Evolutionary conservation across 2,329 filamentous ascomycete species (phyloP), one percentile per base, ranked within the genome.

Genomic region (Tolypocladium tropicale): DNA sequence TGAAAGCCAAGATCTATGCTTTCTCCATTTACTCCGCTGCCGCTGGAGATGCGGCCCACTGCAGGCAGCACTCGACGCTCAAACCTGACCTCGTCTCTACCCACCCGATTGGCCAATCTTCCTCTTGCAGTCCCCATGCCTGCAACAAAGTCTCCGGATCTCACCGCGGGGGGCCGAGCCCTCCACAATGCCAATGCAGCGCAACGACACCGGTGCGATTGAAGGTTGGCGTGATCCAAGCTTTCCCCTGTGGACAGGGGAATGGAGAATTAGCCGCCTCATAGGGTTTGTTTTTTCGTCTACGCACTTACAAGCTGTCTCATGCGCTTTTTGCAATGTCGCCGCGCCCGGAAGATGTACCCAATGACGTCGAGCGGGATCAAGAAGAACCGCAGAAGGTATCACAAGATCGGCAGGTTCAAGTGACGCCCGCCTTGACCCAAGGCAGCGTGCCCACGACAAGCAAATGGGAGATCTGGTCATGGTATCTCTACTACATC

Each of bases 401-500:
- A 14, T 14, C 39, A 14, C 21, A 11, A 43, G 39, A 21, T 1
- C 21, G 4, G 39, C 39, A 43, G 21, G n/a, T 12, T n/a, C n/a
- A n/a, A 21, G 21, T 23, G 39, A 25, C 39, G 11, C 39, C 39
- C 4, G 21, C 39, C 21, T 21, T 25, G 39, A 21, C 11, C 39
- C 21, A 46, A 11, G 54, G 33, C 53, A 43, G 53, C 7, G 28
- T 16, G 3, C 57, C 58, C 23, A 34, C 55, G 21, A 59, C 58
- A 23, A 51, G 77, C 41, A 53, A 12, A 11, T 55, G 57, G 34
- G 65, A 67, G 30, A 63, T 66, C 7, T 57, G 60, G 52, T 59
- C 64, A 3, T 67, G 63, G 63, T 69, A 70, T 55, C 57, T 61
- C 36, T 86, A 86, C 68, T 87, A 87, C 64, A 78, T 86, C 53